Percentiles rank a stretch among this genome's conserved stretches.
Conservation (phyloP, 2,329 filamentous ascomycete species). For the Coniochaeta sp. region DNA sequence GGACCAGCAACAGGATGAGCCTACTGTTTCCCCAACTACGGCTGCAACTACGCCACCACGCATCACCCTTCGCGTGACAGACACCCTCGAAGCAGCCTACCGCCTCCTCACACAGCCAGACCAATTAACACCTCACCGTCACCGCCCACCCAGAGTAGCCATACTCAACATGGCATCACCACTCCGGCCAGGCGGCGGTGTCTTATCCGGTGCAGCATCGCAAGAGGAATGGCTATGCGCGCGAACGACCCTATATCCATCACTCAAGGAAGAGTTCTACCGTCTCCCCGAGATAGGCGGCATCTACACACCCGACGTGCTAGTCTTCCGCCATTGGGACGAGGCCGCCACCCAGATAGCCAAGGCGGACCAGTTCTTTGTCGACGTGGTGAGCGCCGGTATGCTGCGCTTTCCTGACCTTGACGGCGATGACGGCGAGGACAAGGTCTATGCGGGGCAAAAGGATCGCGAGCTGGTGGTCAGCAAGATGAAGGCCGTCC, state of each 20-base stretch:
- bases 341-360: slow-evolving; percentile 22
- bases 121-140: neutral
- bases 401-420: slow-evolving; percentile 52
- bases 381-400: slow-evolving; percentile 50
- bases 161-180: slow-evolving; percentile 60
- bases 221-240: slow-evolving; percentile 57
- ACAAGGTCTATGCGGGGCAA: slow-evolving; percentile 19
- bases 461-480: slow-evolving; percentile 42
- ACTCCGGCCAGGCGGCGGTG: slow-evolving; percentile 51
- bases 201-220: slow-evolving; percentile 49
- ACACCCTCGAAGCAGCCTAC: slow-evolving; percentile 46
- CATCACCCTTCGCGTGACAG: slow-evolving; percentile 34
- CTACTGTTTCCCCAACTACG: neutral
- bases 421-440: slow-evolving; percentile 16
- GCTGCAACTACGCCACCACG: neutral
- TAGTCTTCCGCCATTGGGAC: slow-evolving; percentile 41
- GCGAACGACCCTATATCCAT: slow-evolving; percentile 51
- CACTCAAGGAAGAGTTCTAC: slow-evolving; percentile 50
- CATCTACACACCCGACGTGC: slow-evolving; percentile 48
- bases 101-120: slow-evolving; percentile 20
- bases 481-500: slow-evolving; percentile 49
- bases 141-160: slow-evolving; percentile 28
- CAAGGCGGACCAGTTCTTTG: slow-evolving; percentile 45
- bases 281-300: slow-evolving; percentile 49
- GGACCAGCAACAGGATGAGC: neutral